A percentile compares a stretch with the other conserved stretches of the same genome.
phyloP scores from a whole-genome alignment of 1,139 yeast species.

The Yamadazyma taylorii region DNA sequence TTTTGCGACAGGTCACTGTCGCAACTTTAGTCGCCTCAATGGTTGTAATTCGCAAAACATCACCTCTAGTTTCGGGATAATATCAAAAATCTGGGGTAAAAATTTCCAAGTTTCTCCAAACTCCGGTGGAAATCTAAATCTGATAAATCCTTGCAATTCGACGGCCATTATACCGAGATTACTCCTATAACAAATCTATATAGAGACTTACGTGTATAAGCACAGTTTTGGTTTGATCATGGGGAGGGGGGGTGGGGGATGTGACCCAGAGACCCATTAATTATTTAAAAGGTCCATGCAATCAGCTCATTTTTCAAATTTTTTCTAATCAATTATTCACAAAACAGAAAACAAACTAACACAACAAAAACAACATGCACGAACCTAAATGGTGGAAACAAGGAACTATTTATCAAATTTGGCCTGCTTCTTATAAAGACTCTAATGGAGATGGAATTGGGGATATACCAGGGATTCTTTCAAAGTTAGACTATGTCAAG shows the following conservation, averaged over 20 bases:
- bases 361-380: too few species aligned
- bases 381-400: conserved; percentile 54
- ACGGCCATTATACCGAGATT: conserved; percentile 1
- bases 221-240: too few species aligned
- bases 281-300: not conserved
- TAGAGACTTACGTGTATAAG: too few species aligned
- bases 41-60: conserved; percentile 2
- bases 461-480: conserved; percentile 53
- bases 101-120: not conserved
- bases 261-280: too few species aligned
- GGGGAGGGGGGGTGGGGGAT: too few species aligned
- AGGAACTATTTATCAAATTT: conserved; percentile 54
- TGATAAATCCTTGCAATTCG: not conserved
- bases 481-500: conserved; percentile 52
- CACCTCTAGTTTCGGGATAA: not conserved
- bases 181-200: too few species aligned
- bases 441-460: conserved; percentile 60
- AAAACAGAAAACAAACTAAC: too few species aligned
- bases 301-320: not conserved
- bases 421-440: conserved; percentile 60
- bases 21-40: conserved; percentile 1
- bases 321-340: not conserved
- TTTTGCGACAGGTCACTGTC: not conserved
- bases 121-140: not conserved
- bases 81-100: conserved; percentile 1